Percentiles rank a stretch among this genome's conserved stretches.
phyloP scores from a whole-genome alignment of 805 yeast species.

The Debaryomyces castellii region DNA sequence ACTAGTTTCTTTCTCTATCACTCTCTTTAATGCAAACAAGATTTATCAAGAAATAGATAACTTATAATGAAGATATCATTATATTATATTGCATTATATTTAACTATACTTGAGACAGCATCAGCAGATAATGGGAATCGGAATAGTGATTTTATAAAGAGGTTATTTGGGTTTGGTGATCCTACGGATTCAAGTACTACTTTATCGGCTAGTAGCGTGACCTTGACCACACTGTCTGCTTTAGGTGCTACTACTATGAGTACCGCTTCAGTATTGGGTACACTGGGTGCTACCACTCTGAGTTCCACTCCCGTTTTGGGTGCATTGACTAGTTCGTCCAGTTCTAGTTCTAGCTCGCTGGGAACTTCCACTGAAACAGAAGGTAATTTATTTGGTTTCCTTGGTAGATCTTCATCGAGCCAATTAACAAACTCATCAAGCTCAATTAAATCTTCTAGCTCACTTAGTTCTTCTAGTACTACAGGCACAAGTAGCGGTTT shows the following conservation, averaged over 20 bases:
- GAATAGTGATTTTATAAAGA: not conserved
- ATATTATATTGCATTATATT: not conserved
- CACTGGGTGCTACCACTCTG: constrained; percentile 1
- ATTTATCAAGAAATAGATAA: not conserved
- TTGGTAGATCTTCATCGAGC: constrained; percentile 4
- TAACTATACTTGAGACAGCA: not conserved
- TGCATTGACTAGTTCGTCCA: not conserved
- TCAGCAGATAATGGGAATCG: not conserved
- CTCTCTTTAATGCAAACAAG: not conserved
- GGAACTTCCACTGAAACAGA: constrained; percentile 6
- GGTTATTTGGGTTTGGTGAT: not conserved
- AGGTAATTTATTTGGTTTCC: constrained; percentile 1
- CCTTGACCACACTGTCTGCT: constrained; percentile 8
- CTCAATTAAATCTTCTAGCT: not conserved
- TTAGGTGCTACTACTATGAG: constrained; percentile 3
- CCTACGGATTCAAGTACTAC: not conserved
- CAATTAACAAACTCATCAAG: constrained; percentile 1
- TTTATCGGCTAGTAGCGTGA: constrained; percentile 5
- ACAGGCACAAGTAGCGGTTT: not conserved
- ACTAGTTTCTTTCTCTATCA: not conserved
- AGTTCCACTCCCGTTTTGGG: constrained; percentile 1
- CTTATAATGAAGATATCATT: constrained; percentile 1
- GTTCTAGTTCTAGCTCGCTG: not conserved
- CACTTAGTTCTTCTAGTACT: not conserved
- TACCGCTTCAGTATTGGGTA: constrained; percentile 7